Evolutionary conservation across 768 basidiomycete genomes (phyloP).

Genomic region (Daedaleopsis nitida): DNA sequence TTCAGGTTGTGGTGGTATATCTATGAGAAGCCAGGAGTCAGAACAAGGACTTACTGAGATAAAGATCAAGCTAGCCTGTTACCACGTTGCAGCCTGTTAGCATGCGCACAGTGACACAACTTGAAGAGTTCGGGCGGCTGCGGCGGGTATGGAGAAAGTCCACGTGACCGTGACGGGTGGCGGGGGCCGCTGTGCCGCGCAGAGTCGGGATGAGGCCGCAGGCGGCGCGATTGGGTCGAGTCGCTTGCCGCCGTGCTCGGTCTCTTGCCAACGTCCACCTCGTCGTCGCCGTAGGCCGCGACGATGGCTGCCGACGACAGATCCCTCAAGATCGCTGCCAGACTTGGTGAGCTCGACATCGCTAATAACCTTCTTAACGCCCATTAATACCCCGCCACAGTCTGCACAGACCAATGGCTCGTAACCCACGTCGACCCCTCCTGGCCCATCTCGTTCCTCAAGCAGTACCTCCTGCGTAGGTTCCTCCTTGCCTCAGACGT

Average conservation of each 20-base stretch:
- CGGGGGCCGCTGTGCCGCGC: too few species aligned
- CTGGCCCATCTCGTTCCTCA: slow-evolving; percentile 65
- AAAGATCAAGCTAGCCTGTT: too few species aligned
- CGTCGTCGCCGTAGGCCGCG: background rate
- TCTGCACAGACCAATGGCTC: slow-evolving; percentile 78
- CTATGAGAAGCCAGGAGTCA: too few species aligned
- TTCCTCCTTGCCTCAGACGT: slow-evolving; percentile 40
- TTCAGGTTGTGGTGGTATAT: too few species aligned
- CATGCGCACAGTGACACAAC: too few species aligned
- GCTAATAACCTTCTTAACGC: background rate
- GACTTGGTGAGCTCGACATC: slow-evolving; percentile 7
- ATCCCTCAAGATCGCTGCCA: slow-evolving; percentile 8
- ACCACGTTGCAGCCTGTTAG: too few species aligned
- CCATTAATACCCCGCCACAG: slow-evolving; percentile 26
- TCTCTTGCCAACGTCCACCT: background rate
- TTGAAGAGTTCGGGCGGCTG: too few species aligned
- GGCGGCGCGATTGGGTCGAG: background rate
- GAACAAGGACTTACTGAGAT: too few species aligned
- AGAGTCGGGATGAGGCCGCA: background rate
- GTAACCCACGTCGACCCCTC: slow-evolving; percentile 63
- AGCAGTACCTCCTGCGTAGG: slow-evolving; percentile 62
- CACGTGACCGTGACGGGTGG: too few species aligned
- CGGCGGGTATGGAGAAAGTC: too few species aligned
- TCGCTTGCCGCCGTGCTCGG: background rate
- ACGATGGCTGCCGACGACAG: slow-evolving; percentile 3